These are phyloP conservation scores for Vitis riparia DNA, from an alignment of 164 flowering plant species.

Conservation along the genomic window DNA sequence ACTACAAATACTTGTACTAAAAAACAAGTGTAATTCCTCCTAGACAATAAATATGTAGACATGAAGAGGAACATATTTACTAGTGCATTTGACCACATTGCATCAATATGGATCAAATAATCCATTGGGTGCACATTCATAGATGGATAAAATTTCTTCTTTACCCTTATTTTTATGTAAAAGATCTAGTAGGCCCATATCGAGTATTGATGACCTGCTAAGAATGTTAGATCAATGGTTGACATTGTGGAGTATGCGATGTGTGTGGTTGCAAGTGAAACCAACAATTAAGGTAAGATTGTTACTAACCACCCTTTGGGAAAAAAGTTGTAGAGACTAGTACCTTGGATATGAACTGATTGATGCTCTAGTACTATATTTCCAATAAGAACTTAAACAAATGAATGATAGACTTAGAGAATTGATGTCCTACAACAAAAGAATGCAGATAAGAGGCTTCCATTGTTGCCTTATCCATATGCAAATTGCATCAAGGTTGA, in stretches of 20 bases:
- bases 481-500: conserved; percentile 52
- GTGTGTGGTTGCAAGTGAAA: conserved; percentile 50
- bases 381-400: too few species aligned
- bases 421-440: conserved; percentile 55
- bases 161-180: too few species aligned
- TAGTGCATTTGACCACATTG: too few species aligned
- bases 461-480: conserved; percentile 68
- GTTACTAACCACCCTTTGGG: not conserved
- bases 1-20: conserved; percentile 17
- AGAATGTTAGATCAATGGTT: conserved; percentile 50
- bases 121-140: too few species aligned
- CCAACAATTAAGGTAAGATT: conserved; percentile 59
- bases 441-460: conserved; percentile 78
- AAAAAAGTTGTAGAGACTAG: not conserved
- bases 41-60: conserved; percentile 11
- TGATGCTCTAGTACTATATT: not conserved
- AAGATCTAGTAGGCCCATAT: conserved; percentile 34
- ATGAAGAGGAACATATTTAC: too few species aligned
- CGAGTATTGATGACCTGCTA: conserved; percentile 79
- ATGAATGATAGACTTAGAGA: conserved; percentile 42
- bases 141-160: too few species aligned
- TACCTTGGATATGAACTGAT: too few species aligned
- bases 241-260: conserved; percentile 36
- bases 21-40: too few species aligned
- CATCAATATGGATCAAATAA: too few species aligned